Evolutionary conservation across 805 yeast species (phyloP), one percentile per base, ranked within the genome.

Genomic region (Myxozyma neglecta): DNA sequence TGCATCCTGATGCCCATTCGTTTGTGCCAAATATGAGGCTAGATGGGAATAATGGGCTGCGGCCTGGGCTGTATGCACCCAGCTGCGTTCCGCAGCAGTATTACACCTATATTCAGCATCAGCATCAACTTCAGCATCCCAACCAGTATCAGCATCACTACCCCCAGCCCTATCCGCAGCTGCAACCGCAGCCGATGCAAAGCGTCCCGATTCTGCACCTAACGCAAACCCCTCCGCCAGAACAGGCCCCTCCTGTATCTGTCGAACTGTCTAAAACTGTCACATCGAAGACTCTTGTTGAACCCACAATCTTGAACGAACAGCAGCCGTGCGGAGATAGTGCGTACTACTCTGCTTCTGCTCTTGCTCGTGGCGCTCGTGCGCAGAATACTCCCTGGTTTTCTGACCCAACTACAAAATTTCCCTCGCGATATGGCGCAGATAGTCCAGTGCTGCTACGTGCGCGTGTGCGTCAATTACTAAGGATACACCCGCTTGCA

Each of bases 401-500:
- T 36, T 60, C 64, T 20, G 57, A 52, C 24, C 64, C 64, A 7
- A 24, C 39, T 35, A 24, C 45, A 10, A 49, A 60, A 1, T 60
- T 56, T 20, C 64, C 64, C 3, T 43, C 55, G 11, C 47, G 59
- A 8, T 53, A 53, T 29, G 59, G 64, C 16, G 18, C 37, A 6
- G 29, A 42, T 36, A 42, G 49, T 18, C n/a, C 16, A 20, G n/a
- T 18, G 11, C 55, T 48, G 6, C 45, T 55, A 9, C 59, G 56
- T 11, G 52, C 63, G 3, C 63, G 63, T 13, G 39, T 59, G 14
- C 54, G 50, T 29, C 63, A 59, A 40, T 49, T 59, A 5, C 36
- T 48, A 10, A n/a, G 9, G 18, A 11, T 47, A 14, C 29, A 20
- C 24, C n/a, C 40, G 9, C 4, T 42, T 13, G 55, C 53, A 20